Evolutionary conservation across 2,329 filamentous ascomycete genomes (phyloP).

Genomic region (Pestalotiopsis sp.): DNA sequence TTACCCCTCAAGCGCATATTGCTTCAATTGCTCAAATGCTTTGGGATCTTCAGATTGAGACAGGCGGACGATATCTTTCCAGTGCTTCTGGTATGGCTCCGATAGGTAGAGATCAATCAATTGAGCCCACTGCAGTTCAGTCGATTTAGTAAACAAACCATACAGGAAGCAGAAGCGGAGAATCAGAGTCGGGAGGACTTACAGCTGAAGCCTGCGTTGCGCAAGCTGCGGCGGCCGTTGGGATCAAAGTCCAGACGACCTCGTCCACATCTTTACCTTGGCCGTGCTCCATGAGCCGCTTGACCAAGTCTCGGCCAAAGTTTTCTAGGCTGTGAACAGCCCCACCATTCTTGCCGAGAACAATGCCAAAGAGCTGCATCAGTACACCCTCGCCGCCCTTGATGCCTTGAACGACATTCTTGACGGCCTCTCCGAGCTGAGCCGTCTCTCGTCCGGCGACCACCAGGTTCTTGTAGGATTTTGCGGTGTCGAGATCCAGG

Average conservation of each 20-base stretch:
- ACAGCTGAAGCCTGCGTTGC: neutral
- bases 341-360: neutral
- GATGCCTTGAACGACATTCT: neutral
- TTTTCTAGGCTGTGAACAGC: neutral
- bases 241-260: neutral
- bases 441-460: neutral
- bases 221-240: neutral
- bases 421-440: neutral
- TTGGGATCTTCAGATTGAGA: conserved; percentile 1
- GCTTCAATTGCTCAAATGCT: conserved; percentile 3
- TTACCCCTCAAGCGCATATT: conserved; percentile 14
- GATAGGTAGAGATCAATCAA: neutral
- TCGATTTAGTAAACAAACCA: neutral
- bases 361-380: neutral
- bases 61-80: conserved; percentile 4
- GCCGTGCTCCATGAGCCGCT: neutral
- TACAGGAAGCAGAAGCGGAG: neutral
- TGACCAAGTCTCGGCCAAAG: neutral
- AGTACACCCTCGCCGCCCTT: neutral
- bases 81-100: neutral
- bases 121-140: neutral
- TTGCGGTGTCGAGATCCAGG: neutral
- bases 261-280: neutral
- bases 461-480: neutral
- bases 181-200: conserved; percentile 1